phyloP scores from a whole-genome alignment of 1,139 yeast species.

The Hansenula lynferdii region DNA sequence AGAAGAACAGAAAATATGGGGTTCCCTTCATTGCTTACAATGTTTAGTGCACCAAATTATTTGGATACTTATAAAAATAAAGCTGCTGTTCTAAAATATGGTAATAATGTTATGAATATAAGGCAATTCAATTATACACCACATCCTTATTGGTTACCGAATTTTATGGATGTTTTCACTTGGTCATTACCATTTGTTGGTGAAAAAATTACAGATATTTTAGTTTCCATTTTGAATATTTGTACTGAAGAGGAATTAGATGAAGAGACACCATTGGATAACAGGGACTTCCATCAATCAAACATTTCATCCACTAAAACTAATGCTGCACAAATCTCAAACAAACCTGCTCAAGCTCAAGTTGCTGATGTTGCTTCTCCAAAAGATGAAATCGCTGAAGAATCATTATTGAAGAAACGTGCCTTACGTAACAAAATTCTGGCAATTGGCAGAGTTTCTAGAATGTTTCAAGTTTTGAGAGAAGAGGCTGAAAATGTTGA shows the following conservation, averaged over 20 bases:
- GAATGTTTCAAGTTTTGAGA: slow-evolving; percentile 88
- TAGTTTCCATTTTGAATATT: slow-evolving; percentile 83
- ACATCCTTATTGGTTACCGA: slow-evolving; percentile 97
- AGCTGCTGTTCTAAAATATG: slow-evolving; percentile 93
- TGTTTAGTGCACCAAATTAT: slow-evolving; percentile 96
- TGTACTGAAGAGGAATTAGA: slow-evolving; percentile 95
- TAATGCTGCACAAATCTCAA: slow-evolving; percentile 1
- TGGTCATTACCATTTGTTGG: slow-evolving; percentile 99
- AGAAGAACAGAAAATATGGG: slow-evolving; percentile 81
- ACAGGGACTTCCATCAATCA: slow-evolving; percentile 7
- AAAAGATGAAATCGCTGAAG: slow-evolving; percentile 18
- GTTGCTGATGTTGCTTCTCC: too few relatives aligned
- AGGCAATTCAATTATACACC: slow-evolving; percentile 91
- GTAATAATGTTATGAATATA: slow-evolving; percentile 88
- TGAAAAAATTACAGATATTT: slow-evolving; percentile 92
- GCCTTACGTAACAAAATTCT: slow-evolving; percentile 84
- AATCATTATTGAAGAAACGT: slow-evolving; percentile 33
- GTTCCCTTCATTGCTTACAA: slow-evolving; percentile 88
- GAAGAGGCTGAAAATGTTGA: slow-evolving; percentile 88
- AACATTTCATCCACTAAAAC: slow-evolving; percentile 1
- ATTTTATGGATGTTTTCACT: slow-evolving; percentile 95
- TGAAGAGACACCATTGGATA: slow-evolving; percentile 51
- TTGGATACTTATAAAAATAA: slow-evolving; percentile 90
- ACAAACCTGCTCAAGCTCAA: too few relatives aligned
- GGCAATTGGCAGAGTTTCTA: slow-evolving; percentile 91